These are phyloP conservation scores for Teratosphaeria epicoccoides DNA, from an alignment of 2,329 filamentous ascomycete species.

Conservation along the genomic window DNA sequence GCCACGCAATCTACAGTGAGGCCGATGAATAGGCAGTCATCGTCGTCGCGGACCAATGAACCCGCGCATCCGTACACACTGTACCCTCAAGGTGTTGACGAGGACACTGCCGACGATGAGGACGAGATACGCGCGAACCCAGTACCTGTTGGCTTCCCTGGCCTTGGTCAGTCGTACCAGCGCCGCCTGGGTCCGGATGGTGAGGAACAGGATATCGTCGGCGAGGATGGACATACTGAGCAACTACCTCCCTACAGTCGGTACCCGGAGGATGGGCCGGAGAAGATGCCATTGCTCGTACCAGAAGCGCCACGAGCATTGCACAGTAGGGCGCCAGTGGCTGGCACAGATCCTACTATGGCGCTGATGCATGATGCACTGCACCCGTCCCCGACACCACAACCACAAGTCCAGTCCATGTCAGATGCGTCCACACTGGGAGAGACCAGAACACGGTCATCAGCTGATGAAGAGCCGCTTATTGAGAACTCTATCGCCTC, in stretches of 20 bases:
- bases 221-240: slow-evolving; percentile 79
- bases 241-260: slow-evolving; percentile 84
- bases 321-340: slow-evolving; percentile 24
- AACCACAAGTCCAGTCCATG: slow-evolving; percentile 24
- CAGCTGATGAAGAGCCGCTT: slow-evolving; percentile 4
- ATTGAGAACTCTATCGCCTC: not conserved
- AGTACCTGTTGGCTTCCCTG: slow-evolving; percentile 64
- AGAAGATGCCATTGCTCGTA: slow-evolving; percentile 43
- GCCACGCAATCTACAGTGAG: slow-evolving; percentile 61
- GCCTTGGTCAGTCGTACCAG: slow-evolving; percentile 53
- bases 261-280: slow-evolving; percentile 60
- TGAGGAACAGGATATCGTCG: slow-evolving; percentile 81
- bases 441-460: slow-evolving; percentile 2
- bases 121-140: slow-evolving; percentile 25
- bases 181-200: slow-evolving; percentile 66
- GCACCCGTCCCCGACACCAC: slow-evolving; percentile 19
- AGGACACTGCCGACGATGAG: slow-evolving; percentile 43
- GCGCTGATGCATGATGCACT: slow-evolving; percentile 24
- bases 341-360: slow-evolving; percentile 24
- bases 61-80: slow-evolving; percentile 79
- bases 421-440: slow-evolving; percentile 21
- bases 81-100: slow-evolving; percentile 67
- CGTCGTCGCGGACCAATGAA: slow-evolving; percentile 21
- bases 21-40: slow-evolving; percentile 45
- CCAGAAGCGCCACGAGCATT: slow-evolving; percentile 21